These are phyloP conservation scores for Przewalskia tangutica DNA, from an alignment of 257 asterid genomes.

Conservation along the genomic window DNA sequence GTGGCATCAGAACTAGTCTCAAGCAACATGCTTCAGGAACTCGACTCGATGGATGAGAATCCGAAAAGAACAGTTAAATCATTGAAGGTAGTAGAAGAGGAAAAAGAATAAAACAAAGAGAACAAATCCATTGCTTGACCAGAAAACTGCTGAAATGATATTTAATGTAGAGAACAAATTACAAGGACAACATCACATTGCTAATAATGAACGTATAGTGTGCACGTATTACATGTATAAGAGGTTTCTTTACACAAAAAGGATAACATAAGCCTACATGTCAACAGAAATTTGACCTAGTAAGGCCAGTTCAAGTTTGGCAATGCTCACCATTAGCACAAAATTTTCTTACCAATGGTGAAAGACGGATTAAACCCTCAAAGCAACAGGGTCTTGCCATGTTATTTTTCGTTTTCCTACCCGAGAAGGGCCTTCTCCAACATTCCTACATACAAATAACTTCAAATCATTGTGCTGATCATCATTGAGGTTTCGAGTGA, in stretches of 20 bases:
- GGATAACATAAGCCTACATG: not conserved
- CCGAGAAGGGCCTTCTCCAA: slow-evolving; percentile 58
- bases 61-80: not conserved
- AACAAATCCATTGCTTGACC: not conserved
- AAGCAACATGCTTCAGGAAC: not conserved
- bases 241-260: not conserved
- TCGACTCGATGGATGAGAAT: not conserved
- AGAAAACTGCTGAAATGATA: not conserved
- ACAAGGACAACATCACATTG: not conserved
- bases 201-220: not conserved
- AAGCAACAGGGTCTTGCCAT: slow-evolving; percentile 87
- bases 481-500: slow-evolving; percentile 32
- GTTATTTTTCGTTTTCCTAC: slow-evolving; percentile 69
- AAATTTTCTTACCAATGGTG: not conserved
- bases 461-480: slow-evolving; percentile 60
- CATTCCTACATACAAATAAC: slow-evolving; percentile 54
- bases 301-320: not conserved
- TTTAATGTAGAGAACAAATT: not conserved
- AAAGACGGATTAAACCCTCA: slow-evolving; percentile 47
- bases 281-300: not conserved
- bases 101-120: not conserved
- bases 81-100: not conserved
- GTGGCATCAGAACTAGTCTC: not conserved
- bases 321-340: not conserved
- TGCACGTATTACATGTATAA: not conserved